phyloP scores from a whole-genome alignment of 2,329 filamentous ascomycete genomes.

The Xylaria sp. region DNA sequence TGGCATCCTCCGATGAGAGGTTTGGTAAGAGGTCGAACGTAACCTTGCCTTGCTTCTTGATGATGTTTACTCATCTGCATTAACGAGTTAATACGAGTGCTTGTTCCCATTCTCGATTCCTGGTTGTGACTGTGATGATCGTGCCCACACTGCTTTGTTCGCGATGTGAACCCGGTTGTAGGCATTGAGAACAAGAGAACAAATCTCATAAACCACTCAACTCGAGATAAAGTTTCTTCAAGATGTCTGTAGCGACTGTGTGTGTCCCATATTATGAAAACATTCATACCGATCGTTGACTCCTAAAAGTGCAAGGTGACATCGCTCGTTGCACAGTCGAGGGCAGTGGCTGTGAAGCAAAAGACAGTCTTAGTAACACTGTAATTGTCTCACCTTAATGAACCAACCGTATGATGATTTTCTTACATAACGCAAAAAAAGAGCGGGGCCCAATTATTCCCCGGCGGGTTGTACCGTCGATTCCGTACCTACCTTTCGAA shows the following conservation, averaged over 20 bases:
- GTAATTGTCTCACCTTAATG: background rate
- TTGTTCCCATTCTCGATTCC: constrained; percentile 4
- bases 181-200: background rate
- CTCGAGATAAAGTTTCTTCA: too few species aligned
- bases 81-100: background rate
- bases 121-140: background rate
- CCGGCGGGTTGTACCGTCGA: background rate
- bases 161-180: background rate
- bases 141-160: background rate
- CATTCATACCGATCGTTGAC: too few species aligned
- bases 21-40: too few species aligned
- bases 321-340: background rate
- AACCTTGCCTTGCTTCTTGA: too few species aligned
- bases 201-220: too few species aligned
- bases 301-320: too few species aligned
- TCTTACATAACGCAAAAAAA: background rate
- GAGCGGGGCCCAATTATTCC: background rate
- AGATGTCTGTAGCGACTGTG: too few species aligned
- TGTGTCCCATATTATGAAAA: too few species aligned
- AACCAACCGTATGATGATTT: background rate
- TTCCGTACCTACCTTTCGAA: background rate
- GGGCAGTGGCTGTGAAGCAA: background rate
- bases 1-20: too few species aligned
- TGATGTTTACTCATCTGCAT: too few species aligned
- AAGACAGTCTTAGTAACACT: background rate